phyloP scores from a whole-genome alignment of 768 basidiomycete species.

The Grammothele lineata region DNA sequence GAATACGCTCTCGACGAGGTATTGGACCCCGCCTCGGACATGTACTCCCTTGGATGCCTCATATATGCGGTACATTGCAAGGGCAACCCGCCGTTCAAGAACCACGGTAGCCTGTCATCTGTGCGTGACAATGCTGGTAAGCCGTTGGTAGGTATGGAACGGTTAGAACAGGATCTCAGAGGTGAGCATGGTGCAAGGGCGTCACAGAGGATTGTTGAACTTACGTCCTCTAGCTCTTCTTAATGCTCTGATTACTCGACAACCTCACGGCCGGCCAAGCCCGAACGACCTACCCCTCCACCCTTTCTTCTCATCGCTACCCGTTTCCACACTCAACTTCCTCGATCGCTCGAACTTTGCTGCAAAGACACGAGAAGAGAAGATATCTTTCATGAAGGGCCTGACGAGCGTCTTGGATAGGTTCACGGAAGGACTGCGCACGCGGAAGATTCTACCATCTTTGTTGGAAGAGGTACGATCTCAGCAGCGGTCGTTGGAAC shows the following conservation, averaged over 20 bases:
- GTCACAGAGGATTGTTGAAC: constrained; percentile 6
- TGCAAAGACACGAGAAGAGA: constrained; percentile 90
- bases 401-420: constrained; percentile 72
- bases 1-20: constrained; percentile 93
- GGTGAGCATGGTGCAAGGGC: constrained; percentile 47
- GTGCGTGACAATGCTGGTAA: constrained; percentile 69
- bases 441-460: constrained; percentile 86
- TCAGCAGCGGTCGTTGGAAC: too few relatives aligned
- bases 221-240: constrained; percentile 62
- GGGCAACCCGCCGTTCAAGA: constrained; percentile 83
- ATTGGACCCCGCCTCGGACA: constrained; percentile 82
- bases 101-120: constrained; percentile 67
- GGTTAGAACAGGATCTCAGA: constrained; percentile 70
- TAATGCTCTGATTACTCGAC: constrained; percentile 75
- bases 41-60: constrained; percentile 89
- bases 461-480: constrained; percentile 83
- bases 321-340: constrained; percentile 95
- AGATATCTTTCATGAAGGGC: constrained; percentile 94
- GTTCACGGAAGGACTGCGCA: constrained; percentile 84
- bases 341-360: constrained; percentile 94
- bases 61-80: constrained; percentile 91
- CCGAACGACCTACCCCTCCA: constrained; percentile 79
- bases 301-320: constrained; percentile 91
- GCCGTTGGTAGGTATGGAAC: constrained; percentile 55
- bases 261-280: constrained; percentile 66